Evolutionary conservation across 331 rosid genomes (phyloP).

Genomic region (Telfairia occidentalis): DNA sequence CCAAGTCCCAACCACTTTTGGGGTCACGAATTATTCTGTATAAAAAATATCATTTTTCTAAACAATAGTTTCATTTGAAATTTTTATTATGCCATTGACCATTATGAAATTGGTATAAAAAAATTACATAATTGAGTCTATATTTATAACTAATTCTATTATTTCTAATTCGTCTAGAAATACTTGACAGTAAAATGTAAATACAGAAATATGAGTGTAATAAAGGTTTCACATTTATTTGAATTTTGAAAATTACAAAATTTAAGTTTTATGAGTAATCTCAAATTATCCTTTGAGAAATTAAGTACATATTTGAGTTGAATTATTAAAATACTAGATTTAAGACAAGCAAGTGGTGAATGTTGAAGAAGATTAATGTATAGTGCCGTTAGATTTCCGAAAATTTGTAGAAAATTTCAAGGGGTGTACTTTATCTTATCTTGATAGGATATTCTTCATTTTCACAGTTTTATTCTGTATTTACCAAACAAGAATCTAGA

Average conservation of each 20-base stretch:
- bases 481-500: not conserved
- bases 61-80: not conserved
- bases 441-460: not conserved
- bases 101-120: not conserved
- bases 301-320: too few relatives aligned
- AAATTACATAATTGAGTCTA: not conserved
- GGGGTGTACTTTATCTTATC: not conserved
- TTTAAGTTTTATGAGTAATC: too few relatives aligned
- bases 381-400: not conserved
- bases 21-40: not conserved
- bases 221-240: not conserved
- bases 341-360: not conserved
- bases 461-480: not conserved
- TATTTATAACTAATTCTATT: not conserved
- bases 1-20: constrained; percentile 3
- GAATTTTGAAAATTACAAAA: too few relatives aligned
- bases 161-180: not conserved
- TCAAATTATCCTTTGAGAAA: too few relatives aligned
- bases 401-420: not conserved
- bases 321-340: not conserved
- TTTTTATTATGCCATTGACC: not conserved
- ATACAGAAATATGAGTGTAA: not conserved
- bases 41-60: not conserved
- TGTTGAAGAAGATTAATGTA: not conserved
- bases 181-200: not conserved